Base-by-base conservation (phyloP, 1,284 basidiomycete genomes). In the Fereydounia khargensis region DNA sequence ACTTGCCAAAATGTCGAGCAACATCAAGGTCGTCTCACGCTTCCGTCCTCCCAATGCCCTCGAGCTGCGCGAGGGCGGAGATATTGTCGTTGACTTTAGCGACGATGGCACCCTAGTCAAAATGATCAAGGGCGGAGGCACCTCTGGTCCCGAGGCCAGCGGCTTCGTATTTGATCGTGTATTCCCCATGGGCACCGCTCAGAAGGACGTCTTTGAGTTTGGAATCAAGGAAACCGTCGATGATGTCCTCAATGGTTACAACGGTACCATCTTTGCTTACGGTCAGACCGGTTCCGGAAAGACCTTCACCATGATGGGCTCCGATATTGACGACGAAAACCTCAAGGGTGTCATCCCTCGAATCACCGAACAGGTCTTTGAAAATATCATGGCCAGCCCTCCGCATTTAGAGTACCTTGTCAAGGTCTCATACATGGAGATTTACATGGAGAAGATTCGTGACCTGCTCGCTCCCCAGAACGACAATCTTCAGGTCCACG, bases 361-460 rank as follows among this genome's bases (percentile, higher is more conserved):
- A 47, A 97, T 98, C 70, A 95, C 94, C 4, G 92, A 98, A 76
- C 94, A 98, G 78, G 97, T 99, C 77, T 99, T 99, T 76, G 88
- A 91, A 57, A 91, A 90, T 43, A 99, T 99, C 76, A 86, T 95
- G 61, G 85, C 89, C 66, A 95, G 92, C 45, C 94, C 97, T 67
- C 84, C 89, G 31, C 89, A 91, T 76, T 81, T 98, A 56, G 95
- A 99, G 78, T 99, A 98, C 77, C 85, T 97, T 47, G 95, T 99
- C 77, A 99, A 99, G 79, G 95, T 98, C 43, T 96, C 91, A 27
- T 99, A 98, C 78, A 96, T 99, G 91, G 95, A 99, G 78, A 98
- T 99, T 63, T 99, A 99, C 79, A 84, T 98, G 74, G 95, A 99
- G 79, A 85, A 86, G 62, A 92, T 99, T 68, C 84, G 94, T 48